Conservation (phyloP, 2,329 filamentous ascomycete genomes). For the Elsinoe arachidis region DNA sequence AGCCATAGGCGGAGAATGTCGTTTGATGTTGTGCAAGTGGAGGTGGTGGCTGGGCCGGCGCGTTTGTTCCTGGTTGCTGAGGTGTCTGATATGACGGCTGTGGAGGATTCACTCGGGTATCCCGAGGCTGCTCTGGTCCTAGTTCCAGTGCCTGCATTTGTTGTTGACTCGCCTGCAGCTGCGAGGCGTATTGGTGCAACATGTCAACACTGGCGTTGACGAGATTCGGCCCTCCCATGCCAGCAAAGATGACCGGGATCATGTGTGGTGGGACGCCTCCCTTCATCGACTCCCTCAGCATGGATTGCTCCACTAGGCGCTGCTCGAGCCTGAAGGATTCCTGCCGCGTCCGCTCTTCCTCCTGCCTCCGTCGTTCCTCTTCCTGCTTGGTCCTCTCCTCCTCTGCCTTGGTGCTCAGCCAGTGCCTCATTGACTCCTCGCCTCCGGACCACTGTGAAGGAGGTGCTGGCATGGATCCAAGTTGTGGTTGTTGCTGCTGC, state of each 20-base stretch:
- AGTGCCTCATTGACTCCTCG: constrained; percentile 45
- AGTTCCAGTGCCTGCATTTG: constrained; percentile 28
- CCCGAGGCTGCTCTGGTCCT: constrained; percentile 36
- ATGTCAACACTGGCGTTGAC: constrained; percentile 42
- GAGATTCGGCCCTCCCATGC: constrained; percentile 41
- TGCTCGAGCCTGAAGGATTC: constrained; percentile 42
- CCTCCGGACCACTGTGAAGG: constrained; percentile 42
- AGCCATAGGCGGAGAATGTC: constrained; percentile 33
- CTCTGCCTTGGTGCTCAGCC: constrained; percentile 42
- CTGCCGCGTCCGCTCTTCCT: constrained; percentile 46
- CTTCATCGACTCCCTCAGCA: constrained; percentile 44
- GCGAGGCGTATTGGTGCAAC: constrained; percentile 42
- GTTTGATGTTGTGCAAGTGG: constrained; percentile 26
- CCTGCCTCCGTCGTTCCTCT: constrained; percentile 46
- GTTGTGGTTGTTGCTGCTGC: constrained; percentile 21
- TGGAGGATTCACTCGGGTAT: constrained; percentile 34
- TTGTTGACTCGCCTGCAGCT: constrained; percentile 37
- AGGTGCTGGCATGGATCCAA: constrained; percentile 34
- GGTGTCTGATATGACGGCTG: constrained; percentile 21
- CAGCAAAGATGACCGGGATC: constrained; percentile 47
- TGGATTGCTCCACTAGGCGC: constrained; percentile 44
- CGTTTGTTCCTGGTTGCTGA: constrained; percentile 19
- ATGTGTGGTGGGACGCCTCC: constrained; percentile 44
- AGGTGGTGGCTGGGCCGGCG: constrained; percentile 23
- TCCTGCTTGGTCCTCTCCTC: constrained; percentile 47